Evolutionary conservation across 176 grass and related monocot species (phyloP).

Genomic region (Cenchrus purpureus): DNA sequence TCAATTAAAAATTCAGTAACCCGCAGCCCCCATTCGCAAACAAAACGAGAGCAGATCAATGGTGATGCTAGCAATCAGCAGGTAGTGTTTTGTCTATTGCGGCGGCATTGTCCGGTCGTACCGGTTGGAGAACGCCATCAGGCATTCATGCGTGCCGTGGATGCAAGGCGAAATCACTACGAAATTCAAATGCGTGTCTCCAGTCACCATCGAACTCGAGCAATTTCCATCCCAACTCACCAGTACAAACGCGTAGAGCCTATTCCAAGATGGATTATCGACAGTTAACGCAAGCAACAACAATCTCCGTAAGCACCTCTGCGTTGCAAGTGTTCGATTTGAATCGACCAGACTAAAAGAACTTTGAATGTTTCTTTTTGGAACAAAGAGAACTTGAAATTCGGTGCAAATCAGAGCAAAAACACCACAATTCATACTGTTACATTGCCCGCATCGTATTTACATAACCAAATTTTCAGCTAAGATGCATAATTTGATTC

Average conservation of each 20-base stretch:
- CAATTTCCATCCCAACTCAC: background rate
- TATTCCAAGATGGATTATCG: background rate
- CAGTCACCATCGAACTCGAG: background rate
- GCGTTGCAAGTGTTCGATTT: no score
- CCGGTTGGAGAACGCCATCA: background rate
- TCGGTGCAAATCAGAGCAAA: background rate
- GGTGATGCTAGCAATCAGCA: background rate
- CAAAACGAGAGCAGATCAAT: background rate
- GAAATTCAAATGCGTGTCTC: background rate
- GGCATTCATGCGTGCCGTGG: background rate
- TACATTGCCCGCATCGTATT: constrained; percentile 13
- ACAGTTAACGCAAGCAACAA: background rate
- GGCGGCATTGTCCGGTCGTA: background rate
- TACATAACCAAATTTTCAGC: constrained; percentile 14
- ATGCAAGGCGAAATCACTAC: background rate
- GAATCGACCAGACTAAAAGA: background rate
- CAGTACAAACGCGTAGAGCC: background rate
- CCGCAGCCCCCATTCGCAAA: background rate
- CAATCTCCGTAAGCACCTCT: no score
- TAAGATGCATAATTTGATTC: background rate
- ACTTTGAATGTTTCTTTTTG: background rate
- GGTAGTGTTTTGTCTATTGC: background rate
- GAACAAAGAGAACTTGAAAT: no score
- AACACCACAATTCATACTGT: background rate
- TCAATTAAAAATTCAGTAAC: no score